Percentiles rank a stretch among this genome's conserved stretches.
Evolutionary conservation across 2,329 filamentous ascomycete species (phyloP).

Genomic region (Arthrobotrys conoides): DNA sequence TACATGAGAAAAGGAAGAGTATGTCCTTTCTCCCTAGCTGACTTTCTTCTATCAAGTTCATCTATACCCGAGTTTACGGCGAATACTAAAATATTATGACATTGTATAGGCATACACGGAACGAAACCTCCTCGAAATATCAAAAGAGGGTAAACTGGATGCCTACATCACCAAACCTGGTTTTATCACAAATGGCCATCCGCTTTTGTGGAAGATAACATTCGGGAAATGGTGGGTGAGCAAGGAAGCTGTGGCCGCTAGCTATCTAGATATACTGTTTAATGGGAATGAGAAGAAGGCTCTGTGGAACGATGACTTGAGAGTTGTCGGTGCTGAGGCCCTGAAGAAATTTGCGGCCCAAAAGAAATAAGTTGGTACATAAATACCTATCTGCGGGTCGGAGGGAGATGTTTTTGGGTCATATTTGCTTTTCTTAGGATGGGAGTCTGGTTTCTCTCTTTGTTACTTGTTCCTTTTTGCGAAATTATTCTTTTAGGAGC

Average conservation of each 20-base stretch:
- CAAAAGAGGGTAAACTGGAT: conserved; percentile 25
- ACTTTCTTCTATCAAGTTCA: too few species aligned
- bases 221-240: conserved; percentile 18
- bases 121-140: conserved; percentile 36
- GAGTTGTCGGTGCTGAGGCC: conserved; percentile 18
- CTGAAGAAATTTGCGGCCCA: conserved; percentile 37
- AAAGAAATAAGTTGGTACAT: conserved; percentile 25
- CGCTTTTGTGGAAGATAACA: conserved; percentile 4
- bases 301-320: conserved; percentile 34
- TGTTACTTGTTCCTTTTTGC: too few species aligned
- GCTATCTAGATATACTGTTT: conserved; percentile 40
- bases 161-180: conserved; percentile 35
- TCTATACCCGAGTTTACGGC: not conserved
- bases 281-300: conserved; percentile 32
- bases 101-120: conserved; percentile 41
- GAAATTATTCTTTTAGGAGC: too few species aligned
- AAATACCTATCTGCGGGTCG: too few species aligned
- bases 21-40: not conserved
- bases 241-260: conserved; percentile 39
- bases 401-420: too few species aligned
- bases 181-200: conserved; percentile 43
- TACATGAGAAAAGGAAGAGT: conserved; percentile 42
- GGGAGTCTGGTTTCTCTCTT: too few species aligned
- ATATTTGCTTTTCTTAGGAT: too few species aligned
- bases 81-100: not conserved